A percentile compares a stretch with the other conserved stretches of the same genome.
Conservation (phyloP, 2,329 filamentous ascomycete species). For the Cladosporium sp. region DNA sequence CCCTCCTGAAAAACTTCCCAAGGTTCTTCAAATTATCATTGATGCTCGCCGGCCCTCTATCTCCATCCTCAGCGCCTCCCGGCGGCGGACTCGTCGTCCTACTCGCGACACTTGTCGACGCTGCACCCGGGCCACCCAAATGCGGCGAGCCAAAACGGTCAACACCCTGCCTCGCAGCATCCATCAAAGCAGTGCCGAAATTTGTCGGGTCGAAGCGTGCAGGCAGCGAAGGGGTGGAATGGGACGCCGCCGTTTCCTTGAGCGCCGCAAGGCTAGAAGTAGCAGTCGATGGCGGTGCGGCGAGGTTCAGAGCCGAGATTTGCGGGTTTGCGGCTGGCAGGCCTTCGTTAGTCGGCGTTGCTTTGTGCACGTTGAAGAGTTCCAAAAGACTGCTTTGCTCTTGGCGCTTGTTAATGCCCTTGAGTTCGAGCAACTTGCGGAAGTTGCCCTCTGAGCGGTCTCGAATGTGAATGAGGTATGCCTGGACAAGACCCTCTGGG, state of each 20-base stretch:
- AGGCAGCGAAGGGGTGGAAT: constrained; percentile 37
- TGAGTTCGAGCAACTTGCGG: constrained; percentile 91
- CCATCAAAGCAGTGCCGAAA: constrained; percentile 83
- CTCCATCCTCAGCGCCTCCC: constrained; percentile 24
- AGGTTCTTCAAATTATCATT: constrained; percentile 95
- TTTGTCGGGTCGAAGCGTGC: constrained; percentile 70
- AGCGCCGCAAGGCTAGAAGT: constrained; percentile 37
- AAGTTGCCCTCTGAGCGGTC: constrained; percentile 95
- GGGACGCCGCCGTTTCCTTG: constrained; percentile 22
- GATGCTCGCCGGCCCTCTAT: constrained; percentile 59
- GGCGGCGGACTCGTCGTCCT: constrained; percentile 28
- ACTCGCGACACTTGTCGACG: constrained; percentile 29
- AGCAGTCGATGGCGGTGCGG: constrained; percentile 34
- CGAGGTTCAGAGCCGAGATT: constrained; percentile 60
- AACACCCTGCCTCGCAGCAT: constrained; percentile 78
- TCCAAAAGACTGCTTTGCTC: constrained; percentile 83
- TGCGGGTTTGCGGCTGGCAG: constrained; percentile 65
- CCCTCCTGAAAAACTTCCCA: constrained; percentile 91
- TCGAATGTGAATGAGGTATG: constrained; percentile 94
- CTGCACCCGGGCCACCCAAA: constrained; percentile 31
- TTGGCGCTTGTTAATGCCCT: constrained; percentile 74
- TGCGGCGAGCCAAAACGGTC: constrained; percentile 67
- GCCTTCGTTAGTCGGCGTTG: constrained; percentile 61
- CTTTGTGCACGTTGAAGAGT: constrained; percentile 82
- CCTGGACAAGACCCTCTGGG: constrained; percentile 90